Evolutionary conservation across 306 rosid species (phyloP).

Genomic region (Quercus bicolor): DNA sequence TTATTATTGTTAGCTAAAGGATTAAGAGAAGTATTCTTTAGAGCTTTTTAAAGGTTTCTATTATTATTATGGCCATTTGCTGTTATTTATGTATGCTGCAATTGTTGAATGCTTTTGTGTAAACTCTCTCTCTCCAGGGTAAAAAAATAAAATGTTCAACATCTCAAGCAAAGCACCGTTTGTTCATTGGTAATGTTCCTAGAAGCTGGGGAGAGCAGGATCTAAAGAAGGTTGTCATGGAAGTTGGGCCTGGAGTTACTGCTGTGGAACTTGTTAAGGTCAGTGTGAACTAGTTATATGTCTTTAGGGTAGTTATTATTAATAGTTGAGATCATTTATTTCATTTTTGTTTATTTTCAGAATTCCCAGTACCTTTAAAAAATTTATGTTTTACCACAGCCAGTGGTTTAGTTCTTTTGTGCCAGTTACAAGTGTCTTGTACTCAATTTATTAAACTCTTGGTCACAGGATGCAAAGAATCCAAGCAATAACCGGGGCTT

Average conservation of each 20-base stretch:
- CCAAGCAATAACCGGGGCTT: conserved; percentile 82
- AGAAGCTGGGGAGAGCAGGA: conserved; percentile 90
- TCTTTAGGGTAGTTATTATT: background rate
- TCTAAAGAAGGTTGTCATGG: conserved; percentile 66
- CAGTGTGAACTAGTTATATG: conserved; percentile 15
- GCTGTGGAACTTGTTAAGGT: conserved; percentile 89
- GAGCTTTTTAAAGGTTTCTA: background rate
- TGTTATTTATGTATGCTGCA: conserved; percentile 3
- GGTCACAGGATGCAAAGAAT: conserved; percentile 77
- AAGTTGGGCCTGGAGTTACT: conserved; percentile 85
- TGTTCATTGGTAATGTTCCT: conserved; percentile 93
- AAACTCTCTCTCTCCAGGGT: conserved; percentile 44
- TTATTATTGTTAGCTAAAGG: background rate
- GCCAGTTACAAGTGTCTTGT: conserved; percentile 10
- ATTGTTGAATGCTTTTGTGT: conserved; percentile 17
- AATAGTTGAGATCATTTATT: conserved; percentile 1
- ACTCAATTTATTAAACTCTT: conserved; percentile 23
- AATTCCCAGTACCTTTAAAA: conserved; percentile 3
- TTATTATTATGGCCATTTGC: conserved; percentile 3
- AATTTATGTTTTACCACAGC: background rate
- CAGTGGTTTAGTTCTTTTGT: conserved; percentile 6
- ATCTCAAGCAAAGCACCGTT: conserved; percentile 92
- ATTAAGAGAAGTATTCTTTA: background rate
- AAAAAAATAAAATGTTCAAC: conserved; percentile 82
- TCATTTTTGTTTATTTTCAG: conserved; percentile 8